A percentile compares a stretch with the other conserved stretches of the same genome.
Evolutionary conservation across 139 green algal species (phyloP).

Genomic region (Pedinophyceae sp.): DNA sequence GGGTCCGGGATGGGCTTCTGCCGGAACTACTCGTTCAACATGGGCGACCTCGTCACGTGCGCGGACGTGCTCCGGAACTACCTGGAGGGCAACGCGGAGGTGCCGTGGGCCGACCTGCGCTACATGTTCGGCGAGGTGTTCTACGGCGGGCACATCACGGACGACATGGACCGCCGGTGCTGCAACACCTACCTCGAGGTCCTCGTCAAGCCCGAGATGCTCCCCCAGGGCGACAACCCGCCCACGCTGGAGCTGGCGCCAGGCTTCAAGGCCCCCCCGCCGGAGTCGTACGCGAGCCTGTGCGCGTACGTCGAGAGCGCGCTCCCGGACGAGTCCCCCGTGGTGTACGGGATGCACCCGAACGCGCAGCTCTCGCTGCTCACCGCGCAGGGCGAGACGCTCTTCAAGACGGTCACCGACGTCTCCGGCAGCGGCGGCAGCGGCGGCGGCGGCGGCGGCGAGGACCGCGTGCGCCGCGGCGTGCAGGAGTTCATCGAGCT

Average conservation of each 20-base stretch:
- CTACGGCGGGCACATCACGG: conserved; percentile 74
- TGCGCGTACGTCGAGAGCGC: conserved; percentile 52
- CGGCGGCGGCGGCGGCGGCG: conserved; percentile 15
- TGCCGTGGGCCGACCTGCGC: conserved; percentile 65
- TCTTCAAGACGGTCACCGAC: conserved; percentile 67
- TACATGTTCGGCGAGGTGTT: conserved; percentile 80
- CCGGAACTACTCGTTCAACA: conserved; percentile 77
- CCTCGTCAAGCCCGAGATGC: conserved; percentile 53
- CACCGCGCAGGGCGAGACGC: conserved; percentile 54
- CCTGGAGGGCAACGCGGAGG: conserved; percentile 46
- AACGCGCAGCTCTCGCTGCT: conserved; percentile 70
- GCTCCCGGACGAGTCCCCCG: conserved; percentile 55
- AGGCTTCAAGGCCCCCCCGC: conserved; percentile 53
- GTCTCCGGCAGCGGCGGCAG: conserved; percentile 34
- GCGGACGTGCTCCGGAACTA: conserved; percentile 75
- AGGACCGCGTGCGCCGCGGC: conserved; percentile 30
- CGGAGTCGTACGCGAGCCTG: conserved; percentile 41
- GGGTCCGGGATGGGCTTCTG: conserved; percentile 75
- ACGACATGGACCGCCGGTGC: conserved; percentile 67
- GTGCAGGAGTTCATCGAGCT: conserved; percentile 44
- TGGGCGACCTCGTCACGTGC: conserved; percentile 66
- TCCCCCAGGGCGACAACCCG: conserved; percentile 28
- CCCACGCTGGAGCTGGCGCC: conserved; percentile 52
- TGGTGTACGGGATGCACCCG: conserved; percentile 73
- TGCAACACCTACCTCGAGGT: conserved; percentile 73